Percentiles rank a stretch among this genome's conserved stretches.
Evolutionary conservation across 345 rosid genomes (phyloP).

Genomic region (Pelargonium nanum): DNA sequence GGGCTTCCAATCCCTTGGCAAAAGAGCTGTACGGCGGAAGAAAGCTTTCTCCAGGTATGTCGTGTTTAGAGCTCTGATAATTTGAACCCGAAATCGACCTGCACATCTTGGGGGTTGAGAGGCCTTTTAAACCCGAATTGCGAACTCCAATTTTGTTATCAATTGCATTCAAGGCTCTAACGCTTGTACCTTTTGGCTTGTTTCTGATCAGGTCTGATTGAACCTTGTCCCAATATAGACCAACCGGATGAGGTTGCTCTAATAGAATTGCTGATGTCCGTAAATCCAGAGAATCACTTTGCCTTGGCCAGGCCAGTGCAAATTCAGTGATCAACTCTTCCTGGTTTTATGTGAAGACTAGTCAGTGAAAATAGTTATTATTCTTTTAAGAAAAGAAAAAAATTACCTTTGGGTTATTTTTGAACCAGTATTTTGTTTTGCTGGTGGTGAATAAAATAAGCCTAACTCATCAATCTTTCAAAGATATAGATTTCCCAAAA

Average conservation of each 20-base stretch:
- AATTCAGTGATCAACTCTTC: constrained; percentile 1
- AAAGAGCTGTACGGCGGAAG: constrained; percentile 50
- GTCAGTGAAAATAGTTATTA: no score
- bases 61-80: constrained; percentile 1
- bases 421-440: no score
- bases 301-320: constrained; percentile 56
- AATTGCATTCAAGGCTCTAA: background rate
- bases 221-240: constrained; percentile 40
- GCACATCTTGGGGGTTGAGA: no score
- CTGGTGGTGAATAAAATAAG: no score
- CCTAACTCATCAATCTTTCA: no score
- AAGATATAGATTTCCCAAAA: no score
- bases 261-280: constrained; percentile 63
- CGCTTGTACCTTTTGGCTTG: constrained; percentile 3
- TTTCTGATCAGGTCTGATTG: constrained; percentile 44
- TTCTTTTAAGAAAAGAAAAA: no score
- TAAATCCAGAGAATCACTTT: constrained; percentile 37
- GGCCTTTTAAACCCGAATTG: no score
- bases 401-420: no score
- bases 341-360: background rate
- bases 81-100: no score
- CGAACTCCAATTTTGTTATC: background rate
- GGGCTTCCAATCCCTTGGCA: constrained; percentile 73
- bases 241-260: constrained; percentile 37
- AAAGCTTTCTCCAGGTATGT: constrained; percentile 56